These are phyloP conservation scores for sorghum (Sorghum bicolor) DNA, from an alignment of 176 grass and related monocot genomes.

Conservation along the genomic window Sorghum_bicolor_NCBIv3 NC_012879.2:2264501-2265000, in stretches of 20 bases:
- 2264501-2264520: slow-evolving; percentile 16
- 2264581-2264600: background rate
- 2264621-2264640: slow-evolving; percentile 9
- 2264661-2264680: background rate
- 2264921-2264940: background rate
- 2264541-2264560: slow-evolving; percentile 1
- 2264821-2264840: too few relatives aligned
- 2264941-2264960: background rate
- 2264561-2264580: slow-evolving; percentile 25
- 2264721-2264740: too few relatives aligned
- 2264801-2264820: background rate
- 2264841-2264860: background rate
- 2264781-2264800: background rate
- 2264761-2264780: background rate
- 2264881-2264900: too few relatives aligned
- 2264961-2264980: slow-evolving; percentile 1
- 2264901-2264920: background rate
- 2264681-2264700: background rate
- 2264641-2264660: slow-evolving; percentile 30
- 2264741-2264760: too few relatives aligned
- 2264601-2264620: background rate
- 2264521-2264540: slow-evolving; percentile 11
- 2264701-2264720: background rate
- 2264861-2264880: background rate
- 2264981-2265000: background rate